A percentile compares a stretch with the other conserved stretches of the same genome.
Evolutionary conservation across 2,329 filamentous ascomycete genomes (phyloP).

Genomic region (Colletotrichum acutatum): DNA sequence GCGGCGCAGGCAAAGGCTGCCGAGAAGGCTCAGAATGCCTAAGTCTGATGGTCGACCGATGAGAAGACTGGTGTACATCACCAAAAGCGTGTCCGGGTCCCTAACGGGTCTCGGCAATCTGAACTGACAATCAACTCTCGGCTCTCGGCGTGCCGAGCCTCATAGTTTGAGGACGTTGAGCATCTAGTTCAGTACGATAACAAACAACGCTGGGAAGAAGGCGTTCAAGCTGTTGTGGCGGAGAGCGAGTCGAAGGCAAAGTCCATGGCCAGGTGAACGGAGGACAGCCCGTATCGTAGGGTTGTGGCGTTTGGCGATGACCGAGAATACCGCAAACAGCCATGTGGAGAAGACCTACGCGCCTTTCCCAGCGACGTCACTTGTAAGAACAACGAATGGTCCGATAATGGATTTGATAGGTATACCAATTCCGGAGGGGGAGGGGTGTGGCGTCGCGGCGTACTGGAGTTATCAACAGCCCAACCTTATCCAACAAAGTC

Average conservation of each 20-base stretch:
- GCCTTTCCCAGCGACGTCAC: background rate
- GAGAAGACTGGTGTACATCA: background rate
- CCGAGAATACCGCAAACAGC: slow-evolving; percentile 9
- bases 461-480: slow-evolving; percentile 21
- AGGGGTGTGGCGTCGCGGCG: slow-evolving; percentile 18
- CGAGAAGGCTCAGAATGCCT: background rate
- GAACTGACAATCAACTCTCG: background rate
- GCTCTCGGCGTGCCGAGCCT: background rate
- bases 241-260: background rate
- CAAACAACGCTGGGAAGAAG: background rate
- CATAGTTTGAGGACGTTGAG: background rate
- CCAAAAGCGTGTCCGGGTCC: background rate
- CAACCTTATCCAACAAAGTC: background rate
- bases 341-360: background rate
- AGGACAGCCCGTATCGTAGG: background rate
- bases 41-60: background rate
- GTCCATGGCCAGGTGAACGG: background rate
- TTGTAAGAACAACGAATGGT: background rate
- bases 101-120: background rate
- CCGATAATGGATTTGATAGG: slow-evolving; percentile 8
- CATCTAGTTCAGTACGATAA: background rate
- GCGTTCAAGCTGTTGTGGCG: background rate
- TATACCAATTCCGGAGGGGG: slow-evolving; percentile 20
- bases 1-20: slow-evolving; percentile 13
- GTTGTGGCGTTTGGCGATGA: slow-evolving; percentile 13